phyloP scores from a whole-genome alignment of 2,329 filamentous ascomycete genomes.

The Aspergillus flavus region DNA sequence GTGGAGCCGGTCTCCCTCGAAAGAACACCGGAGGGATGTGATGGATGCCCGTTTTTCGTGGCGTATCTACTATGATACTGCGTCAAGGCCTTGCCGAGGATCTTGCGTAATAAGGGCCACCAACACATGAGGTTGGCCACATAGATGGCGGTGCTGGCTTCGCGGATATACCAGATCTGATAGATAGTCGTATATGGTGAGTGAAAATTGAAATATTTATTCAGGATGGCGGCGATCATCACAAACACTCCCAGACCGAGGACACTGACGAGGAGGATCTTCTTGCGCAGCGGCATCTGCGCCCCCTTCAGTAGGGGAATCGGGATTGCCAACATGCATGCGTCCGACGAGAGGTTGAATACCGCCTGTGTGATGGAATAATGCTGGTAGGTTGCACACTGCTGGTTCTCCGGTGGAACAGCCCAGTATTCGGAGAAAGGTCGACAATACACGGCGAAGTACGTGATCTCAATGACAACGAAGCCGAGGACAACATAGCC shows the following conservation, averaged over 20 bases:
- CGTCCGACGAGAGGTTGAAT: slow-evolving; percentile 50
- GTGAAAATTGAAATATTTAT: slow-evolving; percentile 49
- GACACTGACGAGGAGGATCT: slow-evolving; percentile 37
- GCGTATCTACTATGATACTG: not conserved
- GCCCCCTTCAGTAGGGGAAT: slow-evolving; percentile 41
- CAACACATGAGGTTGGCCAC: slow-evolving; percentile 49
- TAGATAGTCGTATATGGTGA: slow-evolving; percentile 41
- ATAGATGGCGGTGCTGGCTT: slow-evolving; percentile 47
- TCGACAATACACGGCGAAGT: slow-evolving; percentile 53
- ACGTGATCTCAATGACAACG: slow-evolving; percentile 52
- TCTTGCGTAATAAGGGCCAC: slow-evolving; percentile 34
- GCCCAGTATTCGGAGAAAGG: slow-evolving; percentile 55
- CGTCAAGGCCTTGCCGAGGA: slow-evolving; percentile 21
- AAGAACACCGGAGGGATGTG: not conserved
- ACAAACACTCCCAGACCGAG: slow-evolving; percentile 44
- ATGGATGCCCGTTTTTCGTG: not conserved
- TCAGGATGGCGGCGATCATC: slow-evolving; percentile 50
- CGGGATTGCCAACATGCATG: slow-evolving; percentile 42
- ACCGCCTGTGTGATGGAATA: slow-evolving; percentile 48
- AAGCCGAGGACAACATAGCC: slow-evolving; percentile 50
- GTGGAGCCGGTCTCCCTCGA: not conserved
- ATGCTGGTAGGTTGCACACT: slow-evolving; percentile 45
- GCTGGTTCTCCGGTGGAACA: slow-evolving; percentile 42
- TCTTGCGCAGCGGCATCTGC: slow-evolving; percentile 38
- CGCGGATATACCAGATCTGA: slow-evolving; percentile 47